A percentile compares a stretch with the other conserved stretches of the same genome.
Conservation (phyloP, 805 yeast genomes). For the Nakazawaea populi region DNA sequence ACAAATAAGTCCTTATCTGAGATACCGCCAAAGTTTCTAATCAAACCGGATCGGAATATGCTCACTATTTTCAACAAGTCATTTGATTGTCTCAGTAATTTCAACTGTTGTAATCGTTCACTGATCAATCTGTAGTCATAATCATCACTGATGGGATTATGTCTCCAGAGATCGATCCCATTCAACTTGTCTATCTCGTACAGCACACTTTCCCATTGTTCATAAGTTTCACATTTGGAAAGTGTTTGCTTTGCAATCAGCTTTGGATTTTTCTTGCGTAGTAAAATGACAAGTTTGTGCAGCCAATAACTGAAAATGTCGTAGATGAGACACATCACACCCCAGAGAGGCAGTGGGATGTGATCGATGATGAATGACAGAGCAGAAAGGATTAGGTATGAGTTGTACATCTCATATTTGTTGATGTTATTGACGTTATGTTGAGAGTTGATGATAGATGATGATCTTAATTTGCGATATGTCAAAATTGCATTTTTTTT, state of each 20-base stretch:
- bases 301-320: slow-evolving; percentile 46
- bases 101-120: slow-evolving; percentile 59
- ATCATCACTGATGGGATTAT: slow-evolving; percentile 71
- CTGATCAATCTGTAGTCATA: slow-evolving; percentile 83
- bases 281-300: slow-evolving; percentile 27
- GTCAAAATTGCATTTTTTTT: not conserved
- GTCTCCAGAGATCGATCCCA: slow-evolving; percentile 65
- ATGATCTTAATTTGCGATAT: too few relatives aligned
- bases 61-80: slow-evolving; percentile 59
- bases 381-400: slow-evolving; percentile 1
- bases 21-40: slow-evolving; percentile 90
- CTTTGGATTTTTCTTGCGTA: slow-evolving; percentile 35
- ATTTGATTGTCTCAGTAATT: slow-evolving; percentile 51
- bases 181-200: slow-evolving; percentile 42
- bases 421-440: too few relatives aligned
- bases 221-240: slow-evolving; percentile 48
- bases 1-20: slow-evolving; percentile 73
- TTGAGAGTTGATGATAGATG: too few relatives aligned
- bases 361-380: slow-evolving; percentile 10
- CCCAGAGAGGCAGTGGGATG: slow-evolving; percentile 22
- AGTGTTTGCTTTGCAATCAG: slow-evolving; percentile 43
- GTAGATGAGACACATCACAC: slow-evolving; percentile 26
- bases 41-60: slow-evolving; percentile 71
- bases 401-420: slow-evolving; percentile 2
- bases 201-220: slow-evolving; percentile 64